A percentile compares a stretch with the other conserved stretches of the same genome.
Conservation (phyloP, 805 yeast species). For the Myxozyma nipponensis region DNA sequence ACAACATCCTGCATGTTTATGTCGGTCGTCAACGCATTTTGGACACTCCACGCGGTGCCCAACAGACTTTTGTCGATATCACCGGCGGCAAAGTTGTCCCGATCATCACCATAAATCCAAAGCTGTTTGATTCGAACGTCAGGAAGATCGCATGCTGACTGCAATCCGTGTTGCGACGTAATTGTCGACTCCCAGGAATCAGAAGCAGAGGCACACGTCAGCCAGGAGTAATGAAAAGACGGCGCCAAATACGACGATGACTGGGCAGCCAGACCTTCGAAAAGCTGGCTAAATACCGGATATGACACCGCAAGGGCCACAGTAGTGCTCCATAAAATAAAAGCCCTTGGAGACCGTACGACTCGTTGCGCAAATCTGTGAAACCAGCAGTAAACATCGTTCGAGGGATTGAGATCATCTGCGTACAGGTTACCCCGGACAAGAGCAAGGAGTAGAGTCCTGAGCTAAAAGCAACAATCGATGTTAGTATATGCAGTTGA, state of each 20-base stretch:
- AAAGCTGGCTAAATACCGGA: slow-evolving; percentile 45
- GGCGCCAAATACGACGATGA: slow-evolving; percentile 25
- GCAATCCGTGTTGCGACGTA: slow-evolving; percentile 40
- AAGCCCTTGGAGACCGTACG: slow-evolving; percentile 41
- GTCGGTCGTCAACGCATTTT: slow-evolving; percentile 35
- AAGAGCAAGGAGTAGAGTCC: slow-evolving; percentile 25
- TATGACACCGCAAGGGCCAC: slow-evolving; percentile 48
- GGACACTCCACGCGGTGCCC: slow-evolving; percentile 38
- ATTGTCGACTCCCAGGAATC: slow-evolving; percentile 28
- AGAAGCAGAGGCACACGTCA: slow-evolving; percentile 1
- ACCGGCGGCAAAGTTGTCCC: slow-evolving; percentile 24
- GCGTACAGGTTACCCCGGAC: slow-evolving; percentile 25
- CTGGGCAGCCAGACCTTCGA: slow-evolving; percentile 30
- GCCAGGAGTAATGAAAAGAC: slow-evolving; percentile 13
- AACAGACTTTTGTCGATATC: slow-evolving; percentile 40
- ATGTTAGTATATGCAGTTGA: too few relatives aligned
- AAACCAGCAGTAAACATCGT: slow-evolving; percentile 9
- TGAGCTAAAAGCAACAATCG: too few relatives aligned
- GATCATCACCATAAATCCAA: background rate
- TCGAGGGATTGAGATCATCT: slow-evolving; percentile 15
- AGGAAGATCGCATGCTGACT: slow-evolving; percentile 28
- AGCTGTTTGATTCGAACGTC: background rate
- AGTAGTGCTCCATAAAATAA: slow-evolving; percentile 50
- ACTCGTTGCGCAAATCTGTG: slow-evolving; percentile 31
- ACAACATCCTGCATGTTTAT: slow-evolving; percentile 28